phyloP scores from a whole-genome alignment of 2,329 filamentous ascomycete species.

The Verticillium dahliae region DNA sequence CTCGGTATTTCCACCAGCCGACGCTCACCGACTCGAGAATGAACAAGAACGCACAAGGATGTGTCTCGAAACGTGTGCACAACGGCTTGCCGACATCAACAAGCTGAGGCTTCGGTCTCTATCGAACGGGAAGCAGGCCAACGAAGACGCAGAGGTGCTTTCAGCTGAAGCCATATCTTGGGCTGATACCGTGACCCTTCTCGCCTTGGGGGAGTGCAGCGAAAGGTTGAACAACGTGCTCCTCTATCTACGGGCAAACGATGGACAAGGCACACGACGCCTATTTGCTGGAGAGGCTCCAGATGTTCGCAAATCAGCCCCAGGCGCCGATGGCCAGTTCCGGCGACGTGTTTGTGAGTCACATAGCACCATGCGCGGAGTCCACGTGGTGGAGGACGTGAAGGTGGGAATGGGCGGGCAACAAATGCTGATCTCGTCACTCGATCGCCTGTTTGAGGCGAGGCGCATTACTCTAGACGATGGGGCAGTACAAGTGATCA shows the following conservation, averaged over 20 bases:
- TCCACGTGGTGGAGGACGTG: background rate
- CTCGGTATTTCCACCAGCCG: background rate
- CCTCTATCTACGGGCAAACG: background rate
- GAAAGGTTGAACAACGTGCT: background rate
- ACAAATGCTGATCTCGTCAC: background rate
- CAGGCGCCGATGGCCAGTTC: background rate
- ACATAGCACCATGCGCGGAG: background rate
- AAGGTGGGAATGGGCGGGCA: background rate
- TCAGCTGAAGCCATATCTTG: background rate
- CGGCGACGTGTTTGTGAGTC: background rate
- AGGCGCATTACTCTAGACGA: background rate
- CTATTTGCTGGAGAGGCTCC: background rate
- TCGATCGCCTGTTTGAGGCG: background rate
- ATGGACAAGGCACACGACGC: background rate
- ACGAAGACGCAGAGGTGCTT: background rate
- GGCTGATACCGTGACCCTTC: background rate
- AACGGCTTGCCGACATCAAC: background rate
- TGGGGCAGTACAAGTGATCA: background rate
- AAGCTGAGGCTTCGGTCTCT: background rate
- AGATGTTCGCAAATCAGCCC: background rate
- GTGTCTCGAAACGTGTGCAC: background rate
- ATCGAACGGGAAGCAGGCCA: background rate
- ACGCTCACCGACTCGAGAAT: background rate
- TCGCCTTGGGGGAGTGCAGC: background rate
- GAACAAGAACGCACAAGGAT: conserved; percentile 1